phyloP scores from a whole-genome alignment of 2,329 filamentous ascomycete genomes.

The Aspergillus piperis region DNA sequence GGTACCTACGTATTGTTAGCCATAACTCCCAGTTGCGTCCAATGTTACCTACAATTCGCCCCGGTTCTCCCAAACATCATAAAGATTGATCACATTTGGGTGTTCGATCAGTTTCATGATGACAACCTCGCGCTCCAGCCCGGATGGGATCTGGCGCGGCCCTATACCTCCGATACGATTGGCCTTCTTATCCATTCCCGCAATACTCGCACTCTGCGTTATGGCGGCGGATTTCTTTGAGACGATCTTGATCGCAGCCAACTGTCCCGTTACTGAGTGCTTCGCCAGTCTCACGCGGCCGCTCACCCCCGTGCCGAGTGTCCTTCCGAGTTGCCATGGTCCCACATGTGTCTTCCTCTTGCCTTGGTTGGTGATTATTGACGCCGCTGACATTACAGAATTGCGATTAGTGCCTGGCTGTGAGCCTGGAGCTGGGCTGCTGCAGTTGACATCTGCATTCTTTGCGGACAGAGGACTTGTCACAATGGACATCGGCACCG shows the following conservation, averaged over 20 bases:
- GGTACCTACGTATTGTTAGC: constrained; percentile 64
- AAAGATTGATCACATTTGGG: constrained; percentile 88
- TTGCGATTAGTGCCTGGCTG: constrained; percentile 52
- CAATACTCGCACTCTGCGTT: constrained; percentile 81
- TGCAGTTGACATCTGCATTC: constrained; percentile 52
- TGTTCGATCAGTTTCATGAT: constrained; percentile 97
- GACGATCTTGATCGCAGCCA: constrained; percentile 93
- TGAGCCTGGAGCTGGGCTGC: constrained; percentile 54
- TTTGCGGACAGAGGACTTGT: constrained; percentile 29
- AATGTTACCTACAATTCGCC: constrained; percentile 75
- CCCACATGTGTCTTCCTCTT: constrained; percentile 76
- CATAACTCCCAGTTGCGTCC: not conserved
- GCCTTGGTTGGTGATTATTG: constrained; percentile 56
- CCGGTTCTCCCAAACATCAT: constrained; percentile 97
- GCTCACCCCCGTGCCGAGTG: constrained; percentile 84
- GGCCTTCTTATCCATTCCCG: constrained; percentile 74
- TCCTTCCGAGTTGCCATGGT: constrained; percentile 89
- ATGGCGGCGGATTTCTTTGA: constrained; percentile 78
- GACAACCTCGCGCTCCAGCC: constrained; percentile 90
- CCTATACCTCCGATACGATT: constrained; percentile 59
- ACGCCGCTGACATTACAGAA: constrained; percentile 57
- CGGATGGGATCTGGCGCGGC: constrained; percentile 74
- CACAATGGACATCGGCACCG: constrained; percentile 31
- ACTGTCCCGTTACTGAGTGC: constrained; percentile 74
- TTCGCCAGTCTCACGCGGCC: constrained; percentile 84